These are phyloP conservation scores for Trichocladium uniseriatum DNA, from an alignment of 495 filamentous ascomycete species.

Conservation along the genomic window DNA sequence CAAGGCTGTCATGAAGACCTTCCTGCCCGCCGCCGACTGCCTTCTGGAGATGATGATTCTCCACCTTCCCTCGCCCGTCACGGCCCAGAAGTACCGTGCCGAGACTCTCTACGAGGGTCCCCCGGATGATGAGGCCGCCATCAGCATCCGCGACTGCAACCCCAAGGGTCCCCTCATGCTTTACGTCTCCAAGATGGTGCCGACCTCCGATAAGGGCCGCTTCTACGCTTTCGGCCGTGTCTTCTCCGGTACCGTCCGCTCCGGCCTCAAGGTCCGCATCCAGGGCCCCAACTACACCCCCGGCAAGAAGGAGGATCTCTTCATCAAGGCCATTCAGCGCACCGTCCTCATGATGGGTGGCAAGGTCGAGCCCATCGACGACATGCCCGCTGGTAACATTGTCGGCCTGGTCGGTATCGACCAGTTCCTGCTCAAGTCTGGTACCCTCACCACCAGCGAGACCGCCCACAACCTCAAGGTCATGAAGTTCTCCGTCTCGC, in stretches of 20 bases:
- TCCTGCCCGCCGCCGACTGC: slow-evolving; percentile 94
- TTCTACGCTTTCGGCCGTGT: slow-evolving; percentile 99
- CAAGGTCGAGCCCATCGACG: slow-evolving; percentile 97
- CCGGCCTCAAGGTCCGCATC: slow-evolving; percentile 99
- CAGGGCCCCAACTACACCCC: slow-evolving; percentile 98
- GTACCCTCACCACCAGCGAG: slow-evolving; percentile 94
- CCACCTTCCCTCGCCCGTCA: slow-evolving; percentile 91
- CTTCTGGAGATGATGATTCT: slow-evolving; percentile 99
- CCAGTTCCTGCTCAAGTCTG: slow-evolving; percentile 99
- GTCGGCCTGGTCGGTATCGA: slow-evolving; percentile 98
- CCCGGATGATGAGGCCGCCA: slow-evolving; percentile 77
- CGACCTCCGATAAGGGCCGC: slow-evolving; percentile 98
- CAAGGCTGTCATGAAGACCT: slow-evolving; percentile 97
- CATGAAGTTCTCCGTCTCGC: slow-evolving; percentile 99
- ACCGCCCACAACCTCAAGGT: slow-evolving; percentile 99
- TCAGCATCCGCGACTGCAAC: slow-evolving; percentile 96
- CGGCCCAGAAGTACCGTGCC: slow-evolving; percentile 94
- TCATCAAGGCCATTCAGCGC: slow-evolving; percentile 99
- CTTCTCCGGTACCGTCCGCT: slow-evolving; percentile 94
- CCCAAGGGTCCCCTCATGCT: slow-evolving; percentile 97
- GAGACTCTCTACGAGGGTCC: slow-evolving; percentile 99
- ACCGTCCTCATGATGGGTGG: slow-evolving; percentile 99
- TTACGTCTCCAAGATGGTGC: slow-evolving; percentile 99
- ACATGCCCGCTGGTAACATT: slow-evolving; percentile 99
- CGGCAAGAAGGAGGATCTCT: slow-evolving; percentile 97